These are phyloP conservation scores for Corchorus olitorius DNA, from an alignment of 345 rosid genomes.

Conservation along the genomic window DNA sequence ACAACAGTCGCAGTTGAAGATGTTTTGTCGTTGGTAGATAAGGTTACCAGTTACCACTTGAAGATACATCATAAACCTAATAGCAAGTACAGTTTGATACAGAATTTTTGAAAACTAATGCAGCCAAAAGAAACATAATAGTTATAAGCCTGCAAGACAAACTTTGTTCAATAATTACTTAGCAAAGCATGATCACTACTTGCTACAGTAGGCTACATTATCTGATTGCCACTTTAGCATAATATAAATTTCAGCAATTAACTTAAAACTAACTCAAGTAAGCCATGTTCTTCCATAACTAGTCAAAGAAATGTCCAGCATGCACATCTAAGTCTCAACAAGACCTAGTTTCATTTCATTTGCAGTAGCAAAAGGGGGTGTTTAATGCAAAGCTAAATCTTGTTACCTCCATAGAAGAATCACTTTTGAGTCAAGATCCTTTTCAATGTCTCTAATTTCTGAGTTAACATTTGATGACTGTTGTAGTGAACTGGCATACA, in stretches of 20 bases:
- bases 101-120: not conserved
- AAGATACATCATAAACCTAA: not conserved
- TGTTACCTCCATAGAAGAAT: conserved; percentile 94
- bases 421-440: conserved; percentile 90
- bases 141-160: conserved; percentile 13
- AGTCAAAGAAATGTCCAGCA: conserved; percentile 2
- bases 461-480: conserved; percentile 53
- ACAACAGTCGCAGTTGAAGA: not conserved
- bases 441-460: conserved; percentile 88
- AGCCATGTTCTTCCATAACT: not conserved
- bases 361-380: conserved; percentile 3
- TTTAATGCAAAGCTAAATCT: conserved; percentile 3
- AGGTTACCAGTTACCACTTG: not conserved
- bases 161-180: not conserved
- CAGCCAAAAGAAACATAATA: conserved; percentile 11
- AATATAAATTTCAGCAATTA: not conserved
- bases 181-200: not conserved
- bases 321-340: not conserved
- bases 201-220: not conserved
- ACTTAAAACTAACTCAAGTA: conserved; percentile 7
- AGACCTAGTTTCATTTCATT: not conserved
- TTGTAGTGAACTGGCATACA: conserved; percentile 80
- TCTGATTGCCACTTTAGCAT: not conserved
- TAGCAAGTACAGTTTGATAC: not conserved
- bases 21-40: not conserved